These are phyloP conservation scores for Hypseocharis bilobata DNA, from an alignment of 441 rosid species.

Conservation along the genomic window DNA sequence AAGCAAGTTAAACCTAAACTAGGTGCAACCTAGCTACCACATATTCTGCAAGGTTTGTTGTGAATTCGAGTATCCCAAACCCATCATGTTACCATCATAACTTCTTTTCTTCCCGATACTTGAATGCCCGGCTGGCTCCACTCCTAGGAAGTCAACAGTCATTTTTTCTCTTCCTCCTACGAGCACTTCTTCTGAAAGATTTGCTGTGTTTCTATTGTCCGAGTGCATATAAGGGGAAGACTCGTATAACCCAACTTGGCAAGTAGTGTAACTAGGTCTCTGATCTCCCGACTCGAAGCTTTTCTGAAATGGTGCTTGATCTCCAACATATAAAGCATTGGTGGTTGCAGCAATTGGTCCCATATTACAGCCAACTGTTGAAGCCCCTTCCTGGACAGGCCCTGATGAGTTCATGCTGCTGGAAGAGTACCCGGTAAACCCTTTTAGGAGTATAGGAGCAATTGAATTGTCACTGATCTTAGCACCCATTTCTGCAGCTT, in stretches of 20 bases:
- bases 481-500: constrained; percentile 55
- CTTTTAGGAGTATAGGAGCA: constrained; percentile 41
- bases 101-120: constrained; percentile 25
- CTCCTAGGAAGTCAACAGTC: constrained; percentile 47
- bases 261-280: constrained; percentile 10
- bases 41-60: constrained; percentile 24
- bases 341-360: constrained; percentile 11
- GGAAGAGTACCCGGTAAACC: constrained; percentile 36
- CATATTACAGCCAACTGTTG: too few species aligned
- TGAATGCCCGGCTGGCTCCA: constrained; percentile 33
- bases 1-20: too few species aligned
- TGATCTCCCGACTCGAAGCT: constrained; percentile 21
- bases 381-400: constrained; percentile 26
- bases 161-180: too few species aligned
- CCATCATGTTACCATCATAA: constrained; percentile 20
- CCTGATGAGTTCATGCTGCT: constrained; percentile 24
- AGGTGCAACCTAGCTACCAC: too few species aligned
- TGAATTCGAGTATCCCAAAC: constrained; percentile 22
- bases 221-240: constrained; percentile 18
- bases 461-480: constrained; percentile 41
- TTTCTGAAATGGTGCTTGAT: constrained; percentile 20
- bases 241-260: constrained; percentile 21
- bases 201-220: constrained; percentile 19
- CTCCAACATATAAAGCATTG: constrained; percentile 18
- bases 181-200: constrained; percentile 15